Base-by-base conservation (phyloP, 2,329 filamentous ascomycete species). In the Colletotrichum ledebouriae region DNA sequence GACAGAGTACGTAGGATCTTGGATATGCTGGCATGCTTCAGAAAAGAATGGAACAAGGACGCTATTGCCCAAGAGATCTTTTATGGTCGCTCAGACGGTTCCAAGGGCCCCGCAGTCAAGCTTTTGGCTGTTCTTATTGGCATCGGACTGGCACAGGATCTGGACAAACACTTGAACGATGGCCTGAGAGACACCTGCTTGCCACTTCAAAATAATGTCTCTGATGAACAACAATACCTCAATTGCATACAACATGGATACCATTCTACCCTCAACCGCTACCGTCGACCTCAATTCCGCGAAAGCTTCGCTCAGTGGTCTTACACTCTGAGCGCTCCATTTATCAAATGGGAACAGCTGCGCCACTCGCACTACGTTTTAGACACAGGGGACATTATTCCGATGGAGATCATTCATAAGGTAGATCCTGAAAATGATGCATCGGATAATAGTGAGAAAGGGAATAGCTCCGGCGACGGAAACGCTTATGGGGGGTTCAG, bases 401-500 rank as follows among this genome's bases (percentile, higher is more conserved):
- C 65, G 2, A 59, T 68, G 46, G 60, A 68, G 5, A 41, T 53
- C 3, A 33, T 52, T n/a, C n/a, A 46, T 2, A 34, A 53, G 22
- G 59, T 64, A 3, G n/a, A 63, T 15, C n/a, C 25, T 29, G 25
- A 63, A 2, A 39, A 53, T 4, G 39, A 10, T n/a, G n/a, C n/a
- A 12, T 52, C 46, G 3, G 39, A 33, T 0, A 0, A 9, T 1
- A 55, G 47, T 2, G 46, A 37, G 2, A 47, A 37, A 11, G 53
- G 22, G 3, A 1, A 25, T 9, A 2, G 10, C 9, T 41, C 58
- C 2, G 22, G 25, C 3, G 33, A n/a, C 3, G 60, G 13, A 3
- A 59, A 64, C 5, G 17, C 29, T 0, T 63, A 68, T 6, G 65
- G 60, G 10, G 65, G 65, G 0, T 68, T 68, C 6, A 64, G 65